A percentile compares a stretch with the other conserved stretches of the same genome.
Evolutionary conservation across 1,139 yeast species (phyloP).

Genomic region (Hyphopichia khmerensis): DNA sequence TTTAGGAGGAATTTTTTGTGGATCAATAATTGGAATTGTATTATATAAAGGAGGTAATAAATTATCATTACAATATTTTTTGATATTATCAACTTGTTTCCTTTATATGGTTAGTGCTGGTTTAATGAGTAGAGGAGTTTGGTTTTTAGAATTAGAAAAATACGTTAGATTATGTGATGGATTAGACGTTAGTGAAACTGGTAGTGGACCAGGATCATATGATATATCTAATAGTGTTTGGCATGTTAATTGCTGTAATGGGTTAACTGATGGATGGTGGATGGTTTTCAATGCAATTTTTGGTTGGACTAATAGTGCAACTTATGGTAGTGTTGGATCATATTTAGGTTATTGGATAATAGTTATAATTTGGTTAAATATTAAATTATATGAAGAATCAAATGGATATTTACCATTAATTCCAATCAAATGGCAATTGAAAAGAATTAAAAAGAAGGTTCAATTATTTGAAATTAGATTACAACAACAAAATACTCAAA

Average conservation of each 20-base stretch:
- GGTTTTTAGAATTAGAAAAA: constrained; percentile 79
- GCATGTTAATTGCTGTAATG: constrained; percentile 98
- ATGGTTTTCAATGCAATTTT: constrained; percentile 86
- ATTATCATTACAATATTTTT: constrained; percentile 40
- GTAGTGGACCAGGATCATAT: constrained; percentile 93
- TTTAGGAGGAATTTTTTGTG: constrained; percentile 33
- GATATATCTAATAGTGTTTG: constrained; percentile 77
- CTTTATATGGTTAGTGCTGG: constrained; percentile 47
- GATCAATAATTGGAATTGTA: constrained; percentile 33
- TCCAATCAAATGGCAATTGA: constrained; percentile 61
- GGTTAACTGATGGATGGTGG: constrained; percentile 89
- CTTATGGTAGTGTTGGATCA: constrained; percentile 84
- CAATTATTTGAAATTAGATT: constrained; percentile 19
- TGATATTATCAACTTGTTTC: constrained; percentile 41
- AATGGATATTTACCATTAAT: constrained; percentile 58
- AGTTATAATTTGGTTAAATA: constrained; percentile 53
- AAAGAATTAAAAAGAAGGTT: constrained; percentile 52
- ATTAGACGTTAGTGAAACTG: constrained; percentile 84
- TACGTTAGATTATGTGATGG: constrained; percentile 71
- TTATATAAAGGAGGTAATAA: constrained; percentile 45
- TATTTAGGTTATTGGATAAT: constrained; percentile 76
- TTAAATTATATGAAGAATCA: constrained; percentile 59
- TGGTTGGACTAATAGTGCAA: constrained; percentile 96
- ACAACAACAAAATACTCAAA: constrained; percentile 4
- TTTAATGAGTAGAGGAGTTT: constrained; percentile 63